phyloP scores from a whole-genome alignment of 495 filamentous ascomycete genomes.

The Penicillium coffeae region DNA sequence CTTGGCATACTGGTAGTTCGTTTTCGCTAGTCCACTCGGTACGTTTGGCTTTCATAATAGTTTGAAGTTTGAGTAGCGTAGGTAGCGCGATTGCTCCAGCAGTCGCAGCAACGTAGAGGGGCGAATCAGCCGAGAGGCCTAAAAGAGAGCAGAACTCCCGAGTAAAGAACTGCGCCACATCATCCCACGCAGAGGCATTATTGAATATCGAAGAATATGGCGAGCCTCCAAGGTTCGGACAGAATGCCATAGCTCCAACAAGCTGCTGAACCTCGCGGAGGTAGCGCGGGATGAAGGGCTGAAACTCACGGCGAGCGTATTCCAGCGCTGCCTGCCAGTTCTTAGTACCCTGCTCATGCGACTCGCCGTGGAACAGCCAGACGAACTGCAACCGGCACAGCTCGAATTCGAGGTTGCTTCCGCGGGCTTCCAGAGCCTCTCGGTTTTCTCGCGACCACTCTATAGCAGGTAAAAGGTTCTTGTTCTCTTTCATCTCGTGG shows the following conservation, averaged over 20 bases:
- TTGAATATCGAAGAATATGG: slow-evolving; percentile 78
- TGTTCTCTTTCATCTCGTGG: slow-evolving; percentile 61
- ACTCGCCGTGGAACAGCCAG: slow-evolving; percentile 64
- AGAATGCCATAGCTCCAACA: slow-evolving; percentile 70
- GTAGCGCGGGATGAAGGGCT: slow-evolving; percentile 65
- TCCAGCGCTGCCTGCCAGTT: slow-evolving; percentile 58
- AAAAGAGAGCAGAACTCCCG: slow-evolving; percentile 92
- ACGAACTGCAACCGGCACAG: slow-evolving; percentile 83
- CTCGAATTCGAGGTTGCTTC: slow-evolving; percentile 93
- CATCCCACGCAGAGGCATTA: slow-evolving; percentile 68
- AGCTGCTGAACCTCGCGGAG: slow-evolving; percentile 72
- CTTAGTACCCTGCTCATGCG: slow-evolving; percentile 18
- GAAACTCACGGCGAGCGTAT: slow-evolving; percentile 69
- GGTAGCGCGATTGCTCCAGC: slow-evolving; percentile 90
- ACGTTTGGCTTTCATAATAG: slow-evolving; percentile 77
- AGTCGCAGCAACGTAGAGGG: slow-evolving; percentile 85
- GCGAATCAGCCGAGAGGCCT: slow-evolving; percentile 80
- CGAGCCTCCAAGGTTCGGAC: slow-evolving; percentile 59
- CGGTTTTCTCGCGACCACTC: slow-evolving; percentile 75
- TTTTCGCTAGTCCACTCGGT: slow-evolving; percentile 92
- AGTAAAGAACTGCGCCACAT: slow-evolving; percentile 80
- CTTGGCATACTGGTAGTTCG: slow-evolving; percentile 70
- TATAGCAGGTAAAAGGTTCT: slow-evolving; percentile 78
- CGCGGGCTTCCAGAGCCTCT: slow-evolving; percentile 67
- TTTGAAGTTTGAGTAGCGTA: slow-evolving; percentile 73